Conservation (phyloP, 2,329 filamentous ascomycete genomes). For the Grosmannia huntii region DNA sequence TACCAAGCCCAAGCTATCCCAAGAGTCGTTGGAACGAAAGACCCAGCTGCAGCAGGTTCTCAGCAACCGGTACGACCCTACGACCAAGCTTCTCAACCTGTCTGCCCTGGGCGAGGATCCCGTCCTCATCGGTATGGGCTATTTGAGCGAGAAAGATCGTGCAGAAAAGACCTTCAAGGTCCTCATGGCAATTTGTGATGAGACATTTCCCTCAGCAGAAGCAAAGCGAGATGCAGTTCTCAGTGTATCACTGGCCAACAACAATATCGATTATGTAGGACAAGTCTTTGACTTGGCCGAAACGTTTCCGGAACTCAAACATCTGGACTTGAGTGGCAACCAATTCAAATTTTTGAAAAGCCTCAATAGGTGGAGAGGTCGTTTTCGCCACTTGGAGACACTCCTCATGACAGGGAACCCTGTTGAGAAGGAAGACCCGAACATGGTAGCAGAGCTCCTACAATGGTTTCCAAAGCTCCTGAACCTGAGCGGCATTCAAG, state of each 20-base stretch:
- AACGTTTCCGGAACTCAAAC: slow-evolving; percentile 74
- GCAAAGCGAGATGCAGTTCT: slow-evolving; percentile 67
- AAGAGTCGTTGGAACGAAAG: slow-evolving; percentile 47
- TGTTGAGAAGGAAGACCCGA: slow-evolving; percentile 45
- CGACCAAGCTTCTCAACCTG: slow-evolving; percentile 67
- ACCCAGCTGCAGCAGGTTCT: slow-evolving; percentile 60
- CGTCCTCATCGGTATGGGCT: slow-evolving; percentile 58
- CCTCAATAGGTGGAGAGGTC: slow-evolving; percentile 64
- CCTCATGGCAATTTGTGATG: slow-evolving; percentile 75
- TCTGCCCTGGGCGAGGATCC: slow-evolving; percentile 64
- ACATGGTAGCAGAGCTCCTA: slow-evolving; percentile 55
- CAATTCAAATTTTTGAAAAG: slow-evolving; percentile 55
- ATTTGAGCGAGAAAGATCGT: slow-evolving; percentile 58
- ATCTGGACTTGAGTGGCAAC: slow-evolving; percentile 82
- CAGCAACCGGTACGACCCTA: slow-evolving; percentile 57
- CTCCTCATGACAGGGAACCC: slow-evolving; percentile 70
- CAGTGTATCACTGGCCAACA: slow-evolving; percentile 71
- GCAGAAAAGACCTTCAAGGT: slow-evolving; percentile 84
- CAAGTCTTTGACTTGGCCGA: slow-evolving; percentile 63
- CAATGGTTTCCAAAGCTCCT: slow-evolving; percentile 75
- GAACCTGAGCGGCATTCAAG: slow-evolving; percentile 59
- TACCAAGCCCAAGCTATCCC: slow-evolving; percentile 27
- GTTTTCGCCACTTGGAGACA: slow-evolving; percentile 67
- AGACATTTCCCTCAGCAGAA: slow-evolving; percentile 57
- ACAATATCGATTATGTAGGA: slow-evolving; percentile 59